These are phyloP conservation scores for Hortaea werneckii DNA, from an alignment of 2,329 filamentous ascomycete genomes.

Conservation along the genomic window DNA sequence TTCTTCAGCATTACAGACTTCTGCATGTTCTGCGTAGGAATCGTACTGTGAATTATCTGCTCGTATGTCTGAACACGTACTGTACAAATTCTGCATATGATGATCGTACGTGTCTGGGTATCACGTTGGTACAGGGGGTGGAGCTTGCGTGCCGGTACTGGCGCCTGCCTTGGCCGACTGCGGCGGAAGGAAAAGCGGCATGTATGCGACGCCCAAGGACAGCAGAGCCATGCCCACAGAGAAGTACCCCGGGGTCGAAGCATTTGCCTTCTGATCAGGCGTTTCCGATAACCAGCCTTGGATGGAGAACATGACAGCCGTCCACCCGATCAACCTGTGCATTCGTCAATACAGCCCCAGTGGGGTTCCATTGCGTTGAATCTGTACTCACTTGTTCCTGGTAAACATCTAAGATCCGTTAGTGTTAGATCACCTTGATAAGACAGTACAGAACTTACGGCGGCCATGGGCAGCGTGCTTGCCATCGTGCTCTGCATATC, in stretches of 20 bases:
- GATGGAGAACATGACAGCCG: conserved; percentile 61
- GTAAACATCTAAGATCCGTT: conserved; percentile 56
- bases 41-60: too few species aligned
- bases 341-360: conserved; percentile 8
- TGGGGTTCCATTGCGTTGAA: too few species aligned
- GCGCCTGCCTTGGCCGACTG: not conserved
- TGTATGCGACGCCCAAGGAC: conserved; percentile 30
- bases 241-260: conserved; percentile 62
- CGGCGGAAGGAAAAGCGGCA: conserved; percentile 3
- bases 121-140: not conserved
- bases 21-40: too few species aligned
- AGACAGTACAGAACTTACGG: conserved; percentile 40
- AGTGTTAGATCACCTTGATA: too few species aligned
- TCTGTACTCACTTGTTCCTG: conserved; percentile 62
- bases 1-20: too few species aligned
- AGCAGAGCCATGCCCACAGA: conserved; percentile 63
- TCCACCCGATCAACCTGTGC: conserved; percentile 56
- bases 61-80: too few species aligned
- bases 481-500: conserved; percentile 64
- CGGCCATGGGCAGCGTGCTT: conserved; percentile 87
- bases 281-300: conserved; percentile 72
- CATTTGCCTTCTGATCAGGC: conserved; percentile 52
- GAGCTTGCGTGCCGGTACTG: not conserved
- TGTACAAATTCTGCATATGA: too few species aligned
- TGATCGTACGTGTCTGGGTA: too few species aligned